Evolutionary conservation across 2,329 filamentous ascomycete species (phyloP), one percentile per base, ranked within the genome.

Genomic region (Dryadomyces quercus-mongolicae): DNA sequence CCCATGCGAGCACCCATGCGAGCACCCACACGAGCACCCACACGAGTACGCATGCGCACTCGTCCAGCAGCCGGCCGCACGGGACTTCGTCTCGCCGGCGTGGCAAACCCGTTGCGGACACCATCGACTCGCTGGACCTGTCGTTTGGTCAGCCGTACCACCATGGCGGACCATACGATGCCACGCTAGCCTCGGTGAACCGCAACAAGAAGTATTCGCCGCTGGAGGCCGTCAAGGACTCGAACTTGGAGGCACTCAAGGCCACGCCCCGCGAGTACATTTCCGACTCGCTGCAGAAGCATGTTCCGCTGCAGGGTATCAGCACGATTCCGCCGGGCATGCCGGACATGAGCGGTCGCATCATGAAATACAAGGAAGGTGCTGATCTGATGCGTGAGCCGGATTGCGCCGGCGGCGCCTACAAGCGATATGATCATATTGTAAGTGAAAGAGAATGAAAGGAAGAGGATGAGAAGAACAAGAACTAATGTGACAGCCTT

Each of bases 81-180:
- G 22, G 6, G 22, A 25, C 79, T 80, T 2, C 84, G 85, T 65
- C 75, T 1, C 52, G 83, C 65, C 78, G 75, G 60, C 84, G 81
- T 65, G 78, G 76, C 62, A 74, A 83, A 62, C 75, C 85, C 16
- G 79, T 83, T 25, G 78, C 88, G 1, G 91, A 97, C 66, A 74
- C 76, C 9, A 93, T 97, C 62, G 92, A 96, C 66, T 72, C 74
- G 5, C 80, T 97, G 1, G 92, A 95, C 65, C 75, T 73, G 53
- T 72, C 78, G n/a, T 67, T 76, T 44, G 78, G 79, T 51, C 76
- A 76, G 18, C 70, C 76, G 2, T 95, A 95, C 68, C 92, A 96
- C 67, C 92, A 97, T 63, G 88, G 85, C 59, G 91, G 92, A 0
- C 92, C 92, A 0, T 97, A 87, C 62, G 92, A 97, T 65, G 88